phyloP scores from a whole-genome alignment of 2,329 filamentous ascomycete species.

The Harringtonia aguacate region DNA sequence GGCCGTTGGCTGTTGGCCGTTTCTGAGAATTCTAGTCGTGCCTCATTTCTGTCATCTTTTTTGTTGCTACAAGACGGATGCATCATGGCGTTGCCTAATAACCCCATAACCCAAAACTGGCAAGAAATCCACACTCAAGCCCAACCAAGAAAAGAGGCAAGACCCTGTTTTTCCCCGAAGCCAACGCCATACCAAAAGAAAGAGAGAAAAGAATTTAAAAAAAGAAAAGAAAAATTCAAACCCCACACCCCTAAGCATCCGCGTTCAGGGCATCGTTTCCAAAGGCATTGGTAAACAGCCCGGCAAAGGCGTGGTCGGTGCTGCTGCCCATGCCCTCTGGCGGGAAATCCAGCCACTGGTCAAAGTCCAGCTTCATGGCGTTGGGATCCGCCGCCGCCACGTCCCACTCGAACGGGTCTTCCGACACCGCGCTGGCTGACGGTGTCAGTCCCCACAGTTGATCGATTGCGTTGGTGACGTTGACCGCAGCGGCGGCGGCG shows the following conservation, averaged over 20 bases:
- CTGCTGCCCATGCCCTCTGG: constrained; percentile 28
- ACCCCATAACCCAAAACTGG: too few species aligned
- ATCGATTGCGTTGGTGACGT: constrained; percentile 21
- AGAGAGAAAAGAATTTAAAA: background rate
- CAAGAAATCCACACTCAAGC: too few species aligned
- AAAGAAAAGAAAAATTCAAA: background rate
- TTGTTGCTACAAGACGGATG: too few species aligned
- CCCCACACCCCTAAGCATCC: constrained; percentile 2
- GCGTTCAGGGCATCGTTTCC: constrained; percentile 10
- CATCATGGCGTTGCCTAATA: too few species aligned
- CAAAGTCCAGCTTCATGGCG: constrained; percentile 42
- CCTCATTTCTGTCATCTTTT: background rate
- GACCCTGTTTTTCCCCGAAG: too few species aligned
- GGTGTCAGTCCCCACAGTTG: constrained; percentile 30
- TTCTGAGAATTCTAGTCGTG: background rate
- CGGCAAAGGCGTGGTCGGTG: constrained; percentile 13
- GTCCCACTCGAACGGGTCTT: constrained; percentile 41
- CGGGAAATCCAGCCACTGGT: constrained; percentile 49
- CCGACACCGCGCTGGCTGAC: constrained; percentile 30
- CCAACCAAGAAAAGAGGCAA: background rate
- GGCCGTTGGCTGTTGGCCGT: too few species aligned
- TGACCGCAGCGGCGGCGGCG: constrained; percentile 18
- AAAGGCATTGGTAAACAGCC: constrained; percentile 16
- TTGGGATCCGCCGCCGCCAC: constrained; percentile 26
- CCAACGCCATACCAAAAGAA: background rate